Conservation (phyloP, 768 basidiomycete species). For the Mrakia hoshinonis region DNA sequence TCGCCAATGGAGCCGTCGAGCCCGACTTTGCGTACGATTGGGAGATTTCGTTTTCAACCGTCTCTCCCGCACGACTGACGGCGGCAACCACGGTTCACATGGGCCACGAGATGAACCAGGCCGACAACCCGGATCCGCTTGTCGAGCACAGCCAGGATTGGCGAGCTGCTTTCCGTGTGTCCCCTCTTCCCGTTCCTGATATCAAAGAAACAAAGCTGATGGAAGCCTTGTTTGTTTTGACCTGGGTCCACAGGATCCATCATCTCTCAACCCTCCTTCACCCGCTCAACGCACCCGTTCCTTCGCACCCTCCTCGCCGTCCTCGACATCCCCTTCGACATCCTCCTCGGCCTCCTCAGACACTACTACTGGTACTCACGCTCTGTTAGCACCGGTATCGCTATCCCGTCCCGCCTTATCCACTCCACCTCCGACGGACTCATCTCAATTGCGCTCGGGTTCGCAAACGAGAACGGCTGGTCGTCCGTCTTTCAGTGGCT, state of each 20-base stretch:
- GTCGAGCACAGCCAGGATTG: no score
- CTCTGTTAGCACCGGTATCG: neutral
- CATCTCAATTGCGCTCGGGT: neutral
- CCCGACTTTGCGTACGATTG: neutral
- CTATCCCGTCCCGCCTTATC: neutral
- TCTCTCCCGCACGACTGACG: neutral
- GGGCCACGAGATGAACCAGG: neutral
- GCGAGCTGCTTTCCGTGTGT: no score
- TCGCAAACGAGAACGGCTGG: neutral
- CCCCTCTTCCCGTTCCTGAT: neutral
- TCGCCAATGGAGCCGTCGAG: neutral
- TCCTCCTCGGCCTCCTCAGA: neutral
- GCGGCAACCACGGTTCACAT: neutral
- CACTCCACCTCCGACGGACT: neutral
- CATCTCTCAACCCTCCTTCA: neutral
- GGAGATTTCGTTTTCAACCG: conserved; percentile 2
- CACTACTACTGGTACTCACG: neutral
- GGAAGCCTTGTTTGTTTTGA: neutral
- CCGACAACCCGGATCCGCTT: neutral
- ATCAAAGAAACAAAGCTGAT: neutral
- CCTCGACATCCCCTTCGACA: neutral
- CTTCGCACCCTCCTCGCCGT: neutral
- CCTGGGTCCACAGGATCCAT: neutral
- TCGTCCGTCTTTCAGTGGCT: neutral
- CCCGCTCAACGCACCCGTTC: neutral